phyloP scores from a whole-genome alignment of 2,329 filamentous ascomycete genomes.

The Aspergillus pseudonomiae region DNA sequence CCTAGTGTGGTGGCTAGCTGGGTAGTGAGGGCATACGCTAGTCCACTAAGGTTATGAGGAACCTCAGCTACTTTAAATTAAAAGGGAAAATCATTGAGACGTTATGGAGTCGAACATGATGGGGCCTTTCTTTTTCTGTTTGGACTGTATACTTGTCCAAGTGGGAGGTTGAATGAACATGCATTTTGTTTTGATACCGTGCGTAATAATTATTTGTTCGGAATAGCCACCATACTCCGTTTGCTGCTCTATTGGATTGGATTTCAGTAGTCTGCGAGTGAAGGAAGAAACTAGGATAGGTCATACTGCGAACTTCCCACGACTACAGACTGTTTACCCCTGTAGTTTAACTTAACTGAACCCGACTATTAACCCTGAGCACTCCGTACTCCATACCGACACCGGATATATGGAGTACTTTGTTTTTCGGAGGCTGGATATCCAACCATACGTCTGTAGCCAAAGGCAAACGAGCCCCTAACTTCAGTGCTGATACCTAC shows the following conservation, averaged over 20 bases:
- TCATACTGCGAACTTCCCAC: background rate
- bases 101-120: background rate
- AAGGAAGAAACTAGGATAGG: background rate
- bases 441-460: background rate
- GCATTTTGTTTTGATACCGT: background rate
- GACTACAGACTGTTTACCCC: background rate
- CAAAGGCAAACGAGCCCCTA: background rate
- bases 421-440: background rate
- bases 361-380: background rate
- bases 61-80: slow-evolving; percentile 10
- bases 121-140: background rate
- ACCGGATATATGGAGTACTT: background rate
- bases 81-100: background rate
- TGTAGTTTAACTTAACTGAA: background rate
- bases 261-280: background rate
- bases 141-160: background rate
- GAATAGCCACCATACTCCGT: background rate
- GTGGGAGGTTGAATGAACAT: background rate
- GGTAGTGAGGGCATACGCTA: background rate
- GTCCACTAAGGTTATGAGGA: slow-evolving; percentile 11
- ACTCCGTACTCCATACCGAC: too few relatives aligned
- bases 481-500: background rate
- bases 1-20: background rate
- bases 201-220: background rate
- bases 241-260: background rate